These are phyloP conservation scores for Neurospora sp. DNA, from an alignment of 495 filamentous ascomycete species.

Conservation along the genomic window DNA sequence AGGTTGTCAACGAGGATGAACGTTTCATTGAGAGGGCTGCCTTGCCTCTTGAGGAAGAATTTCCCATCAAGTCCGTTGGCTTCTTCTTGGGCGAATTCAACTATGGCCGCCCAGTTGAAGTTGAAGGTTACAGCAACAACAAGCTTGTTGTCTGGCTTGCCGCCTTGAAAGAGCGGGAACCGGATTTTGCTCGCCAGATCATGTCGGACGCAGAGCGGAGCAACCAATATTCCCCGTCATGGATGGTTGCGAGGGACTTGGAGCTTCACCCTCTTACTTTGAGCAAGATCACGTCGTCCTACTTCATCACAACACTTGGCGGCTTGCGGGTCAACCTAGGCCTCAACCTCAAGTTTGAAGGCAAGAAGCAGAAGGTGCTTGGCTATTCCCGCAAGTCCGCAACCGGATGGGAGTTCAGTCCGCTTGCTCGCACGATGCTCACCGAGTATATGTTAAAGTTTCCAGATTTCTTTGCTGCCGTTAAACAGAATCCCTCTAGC, in stretches of 20 bases:
- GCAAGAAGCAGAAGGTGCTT: conserved; percentile 86
- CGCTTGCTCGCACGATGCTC: conserved; percentile 70
- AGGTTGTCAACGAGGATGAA: conserved; percentile 83
- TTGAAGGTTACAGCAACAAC: conserved; percentile 61
- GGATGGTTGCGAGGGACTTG: conserved; percentile 70
- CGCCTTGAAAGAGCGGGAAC: conserved; percentile 55
- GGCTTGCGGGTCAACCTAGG: conserved; percentile 75
- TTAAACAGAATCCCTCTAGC: conserved; percentile 53
- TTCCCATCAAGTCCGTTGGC: conserved; percentile 65
- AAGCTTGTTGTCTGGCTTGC: conserved; percentile 70
- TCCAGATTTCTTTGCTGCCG: conserved; percentile 84
- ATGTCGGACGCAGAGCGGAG: conserved; percentile 53
- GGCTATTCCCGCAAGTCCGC: conserved; percentile 82
- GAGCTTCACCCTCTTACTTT: conserved; percentile 75
- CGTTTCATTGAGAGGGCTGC: conserved; percentile 86
- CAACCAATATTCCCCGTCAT: conserved; percentile 76
- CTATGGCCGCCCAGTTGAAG: conserved; percentile 80
- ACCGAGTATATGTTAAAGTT: conserved; percentile 86
- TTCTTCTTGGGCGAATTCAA: conserved; percentile 97
- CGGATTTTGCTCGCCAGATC: conserved; percentile 69
- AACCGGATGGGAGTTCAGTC: conserved; percentile 90
- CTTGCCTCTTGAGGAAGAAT: conserved; percentile 81
- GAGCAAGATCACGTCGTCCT: conserved; percentile 92
- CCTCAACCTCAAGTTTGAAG: conserved; percentile 94
- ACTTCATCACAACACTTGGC: conserved; percentile 69